Evolutionary conservation across 352 stramenopile species (phyloP), one percentile per base, ranked within the genome.

Genomic region (Pelagophyceae sp.): DNA sequence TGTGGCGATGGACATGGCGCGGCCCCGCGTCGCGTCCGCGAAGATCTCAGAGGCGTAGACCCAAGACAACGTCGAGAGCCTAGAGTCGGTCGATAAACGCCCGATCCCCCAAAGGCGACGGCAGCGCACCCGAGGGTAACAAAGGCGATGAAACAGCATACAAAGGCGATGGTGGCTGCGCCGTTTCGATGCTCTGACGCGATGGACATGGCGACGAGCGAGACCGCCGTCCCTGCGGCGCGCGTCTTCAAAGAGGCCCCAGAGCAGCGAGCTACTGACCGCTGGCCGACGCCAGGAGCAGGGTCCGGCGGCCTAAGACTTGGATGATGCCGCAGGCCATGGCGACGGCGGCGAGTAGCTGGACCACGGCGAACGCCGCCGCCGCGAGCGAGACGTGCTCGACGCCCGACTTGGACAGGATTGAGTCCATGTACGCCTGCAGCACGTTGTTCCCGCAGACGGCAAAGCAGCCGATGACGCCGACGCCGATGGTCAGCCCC

Each of bases 71-170:
- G 63, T 72, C 31, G 63, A 72, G 11, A 72, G 63, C 29, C n/a
- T n/a, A n/a, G n/a, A n/a, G n/a, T n/a, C n/a, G n/a, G n/a, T n/a
- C n/a, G n/a, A n/a, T n/a, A n/a, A n/a, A n/a, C n/a, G n/a, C n/a
- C n/a, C n/a, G n/a, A n/a, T n/a, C n/a, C n/a, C n/a, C n/a, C n/a
- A n/a, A n/a, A n/a, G n/a, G n/a, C n/a, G n/a, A n/a, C n/a, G n/a
- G n/a, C n/a, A n/a, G n/a, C n/a, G n/a, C n/a, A n/a, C n/a, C 63
- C 63, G 63, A 72, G 63, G 29, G 63, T 72, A 1, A 72, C 63
- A 15, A 32, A 11, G 31, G 63, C 63, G 63, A 72, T 72, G 35
- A 50, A 72, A 15, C 6, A 38, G 63, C 29, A 11, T 15, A 32
- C 63, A 32, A n/a, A 17, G 23, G 32, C 5, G 23, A 33, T 33